Base-by-base conservation (phyloP, 1,284 basidiomycete genomes). In the Papiliotrema terrestris region DNA sequence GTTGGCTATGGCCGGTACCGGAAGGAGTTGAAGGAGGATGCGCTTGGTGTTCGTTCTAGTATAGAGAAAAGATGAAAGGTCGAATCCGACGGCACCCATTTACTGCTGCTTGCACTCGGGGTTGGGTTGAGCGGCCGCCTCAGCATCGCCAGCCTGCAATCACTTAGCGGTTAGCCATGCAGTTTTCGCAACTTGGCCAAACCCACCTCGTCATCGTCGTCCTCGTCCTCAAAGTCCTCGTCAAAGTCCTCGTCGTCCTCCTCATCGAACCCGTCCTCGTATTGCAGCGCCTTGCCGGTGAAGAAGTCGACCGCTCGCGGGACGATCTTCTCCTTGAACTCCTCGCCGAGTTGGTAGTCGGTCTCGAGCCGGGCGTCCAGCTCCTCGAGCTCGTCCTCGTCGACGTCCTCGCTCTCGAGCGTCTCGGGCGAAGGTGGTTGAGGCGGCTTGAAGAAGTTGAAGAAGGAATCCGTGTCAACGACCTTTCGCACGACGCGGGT, bases 311-410 rank as follows among this genome's bases (percentile, higher is more conserved):
- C 82, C 20, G 94, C 94, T 62, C 89, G 89, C 49, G 95, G 93
- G 63, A 98, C 91, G 74, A 98, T 84, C 88, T 92, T 89, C 78
- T 98, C 95, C 81, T 98, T 98, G 71, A 98, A 81, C 78, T 98
- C 95, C 81, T 98, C 95, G 51, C 94, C 95, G 69, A 98, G 89
- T 81, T 97, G 94, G 78, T 97, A 98, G 80, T 98, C 95, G 62
- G 94, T 82, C 81, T 97, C 95, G 51, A 98, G 83, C 71, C 90
- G 88, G 76, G 88, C 88, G 76, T 97, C 93, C 54, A 98, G 82
- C 60, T 91, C 90, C 58, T 90, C 89, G 1, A 93, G 82, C 48
- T 91, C 89, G 0, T 90, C 89, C n/a, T 88, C 88, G 0, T 89
- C 88, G 23, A 88, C 78, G 15, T 90, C 89, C 4, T 84, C 87